Conservation (phyloP, 2,329 filamentous ascomycete genomes). For the Sporothrix euskadiensis region DNA sequence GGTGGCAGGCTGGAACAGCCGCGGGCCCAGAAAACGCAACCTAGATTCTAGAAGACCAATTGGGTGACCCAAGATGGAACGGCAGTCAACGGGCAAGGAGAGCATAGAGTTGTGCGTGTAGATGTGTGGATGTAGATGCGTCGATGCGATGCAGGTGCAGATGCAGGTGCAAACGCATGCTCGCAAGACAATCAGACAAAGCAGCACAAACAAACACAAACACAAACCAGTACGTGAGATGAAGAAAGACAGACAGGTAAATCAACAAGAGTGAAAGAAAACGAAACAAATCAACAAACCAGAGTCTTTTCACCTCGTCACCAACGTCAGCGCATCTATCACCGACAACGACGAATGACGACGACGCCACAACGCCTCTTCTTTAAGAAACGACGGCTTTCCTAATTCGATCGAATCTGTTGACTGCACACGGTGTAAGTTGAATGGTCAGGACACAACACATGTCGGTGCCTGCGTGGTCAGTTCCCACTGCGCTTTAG, state of each 20-base stretch:
- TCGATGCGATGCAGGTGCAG: not conserved
- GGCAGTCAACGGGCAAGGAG: slow-evolving; percentile 1
- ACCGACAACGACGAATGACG: not conserved
- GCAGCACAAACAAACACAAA: not conserved
- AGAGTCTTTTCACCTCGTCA: not conserved
- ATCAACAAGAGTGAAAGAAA: not conserved
- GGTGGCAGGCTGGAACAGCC: slow-evolving; percentile 13
- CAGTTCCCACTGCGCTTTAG: not conserved
- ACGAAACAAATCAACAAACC: slow-evolving; percentile 1
- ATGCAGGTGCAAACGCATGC: not conserved
- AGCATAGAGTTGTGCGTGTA: not conserved
- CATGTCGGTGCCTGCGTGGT: not conserved
- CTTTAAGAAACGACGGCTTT: not conserved
- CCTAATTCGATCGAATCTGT: not conserved
- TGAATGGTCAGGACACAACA: not conserved
- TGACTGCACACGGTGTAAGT: slow-evolving; percentile 11
- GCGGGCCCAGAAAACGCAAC: slow-evolving; percentile 2
- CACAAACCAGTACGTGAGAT: not conserved
- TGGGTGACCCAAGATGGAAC: not conserved
- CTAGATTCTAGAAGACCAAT: slow-evolving; percentile 12
- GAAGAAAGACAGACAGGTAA: not conserved
- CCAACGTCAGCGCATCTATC: not conserved
- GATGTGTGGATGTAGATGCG: not conserved
- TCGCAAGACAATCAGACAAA: not conserved
- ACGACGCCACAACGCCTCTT: not conserved